Conservation (phyloP, 441 rosid genomes). For the Eruca vesicaria region DNA sequence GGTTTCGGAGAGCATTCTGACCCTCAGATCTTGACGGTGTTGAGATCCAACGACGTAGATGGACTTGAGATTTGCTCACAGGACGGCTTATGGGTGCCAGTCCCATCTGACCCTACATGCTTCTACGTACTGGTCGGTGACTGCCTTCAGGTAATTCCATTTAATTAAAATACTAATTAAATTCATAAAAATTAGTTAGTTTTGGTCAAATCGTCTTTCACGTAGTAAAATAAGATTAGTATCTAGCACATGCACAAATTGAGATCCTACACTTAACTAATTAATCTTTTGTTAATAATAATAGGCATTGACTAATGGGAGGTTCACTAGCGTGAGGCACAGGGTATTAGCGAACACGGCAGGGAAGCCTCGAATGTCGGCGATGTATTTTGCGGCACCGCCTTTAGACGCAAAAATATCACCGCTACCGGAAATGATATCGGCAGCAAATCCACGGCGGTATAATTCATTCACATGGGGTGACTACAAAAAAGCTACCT, state of each 20-base stretch:
- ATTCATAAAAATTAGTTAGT: too few relatives aligned
- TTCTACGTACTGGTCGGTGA: constrained; percentile 82
- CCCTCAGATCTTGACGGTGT: constrained; percentile 89
- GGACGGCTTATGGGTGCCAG: constrained; percentile 75
- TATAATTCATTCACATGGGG: constrained; percentile 79
- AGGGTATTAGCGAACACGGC: constrained; percentile 64
- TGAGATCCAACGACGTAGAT: constrained; percentile 85
- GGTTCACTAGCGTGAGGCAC: constrained; percentile 73
- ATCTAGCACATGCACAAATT: too few relatives aligned
- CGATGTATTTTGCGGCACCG: constrained; percentile 84
- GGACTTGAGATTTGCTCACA: constrained; percentile 72
- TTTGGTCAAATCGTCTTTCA: too few relatives aligned
- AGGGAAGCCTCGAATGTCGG: constrained; percentile 65
- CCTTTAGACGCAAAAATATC: constrained; percentile 52
- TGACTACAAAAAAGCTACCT: constrained; percentile 71
- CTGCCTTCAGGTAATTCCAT: constrained; percentile 52
- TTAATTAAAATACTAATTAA: too few relatives aligned
- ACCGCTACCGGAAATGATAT: constrained; percentile 62
- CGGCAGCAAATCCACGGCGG: constrained; percentile 44
- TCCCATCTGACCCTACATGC: constrained; percentile 69
- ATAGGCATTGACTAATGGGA: constrained; percentile 85
- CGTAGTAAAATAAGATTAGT: too few relatives aligned
- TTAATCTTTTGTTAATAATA: background rate
- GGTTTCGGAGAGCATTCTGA: constrained; percentile 98
- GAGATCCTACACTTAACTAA: too few relatives aligned